Evolutionary conservation across 1,139 yeast species (phyloP), one percentile per base, ranked within the genome.

Genomic region (Saccharomyces pastorianus): DNA sequence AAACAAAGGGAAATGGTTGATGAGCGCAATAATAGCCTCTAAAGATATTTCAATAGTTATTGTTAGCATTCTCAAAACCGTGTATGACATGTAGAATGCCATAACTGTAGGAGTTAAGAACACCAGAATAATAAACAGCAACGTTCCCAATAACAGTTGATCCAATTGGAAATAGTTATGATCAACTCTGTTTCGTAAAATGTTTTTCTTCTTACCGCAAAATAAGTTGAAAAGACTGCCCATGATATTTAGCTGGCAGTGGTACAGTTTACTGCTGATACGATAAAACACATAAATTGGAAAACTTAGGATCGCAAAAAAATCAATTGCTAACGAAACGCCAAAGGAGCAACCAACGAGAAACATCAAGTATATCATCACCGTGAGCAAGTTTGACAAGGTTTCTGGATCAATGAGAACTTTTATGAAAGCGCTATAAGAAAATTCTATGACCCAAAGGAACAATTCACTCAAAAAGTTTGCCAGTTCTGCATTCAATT

Each of bases 1-100:
- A 72, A 93, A 93, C 23, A 91, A 67, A 0, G 99, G 99, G 63
- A 87, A 81, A 66, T 90, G 93, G 64, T 90, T 91, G 53, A 90
- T 68, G 46, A 82, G 70, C 8, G 93, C 82, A 56, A 88, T 76
- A 0, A 77, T 56, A 50, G 85, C 75, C 62, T 89, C 95, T 38
- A 86, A 70, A 1, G 75, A 59, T 17, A 85, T 83, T 51, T 81
- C 74, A 5, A 76, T 55, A 6, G 76, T 59, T 48, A 89, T 73
- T 6, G 82, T 75, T 0, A 76, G 59, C 34, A 89, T 65, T 53
- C 91, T 73, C 9, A 84, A 72, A 0, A 78, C 60, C 25, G 89
- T 86, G 69, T 89, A 93, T 49, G 85, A 81, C 41, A 84, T 65
- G 66, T 95, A 93, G 66, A 91, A 93, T 41, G 95, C 95, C 64